A percentile compares a stretch with the other conserved stretches of the same genome.
Evolutionary conservation across 345 rosid genomes (phyloP).

Genomic region (Bruguiera parviflora): DNA sequence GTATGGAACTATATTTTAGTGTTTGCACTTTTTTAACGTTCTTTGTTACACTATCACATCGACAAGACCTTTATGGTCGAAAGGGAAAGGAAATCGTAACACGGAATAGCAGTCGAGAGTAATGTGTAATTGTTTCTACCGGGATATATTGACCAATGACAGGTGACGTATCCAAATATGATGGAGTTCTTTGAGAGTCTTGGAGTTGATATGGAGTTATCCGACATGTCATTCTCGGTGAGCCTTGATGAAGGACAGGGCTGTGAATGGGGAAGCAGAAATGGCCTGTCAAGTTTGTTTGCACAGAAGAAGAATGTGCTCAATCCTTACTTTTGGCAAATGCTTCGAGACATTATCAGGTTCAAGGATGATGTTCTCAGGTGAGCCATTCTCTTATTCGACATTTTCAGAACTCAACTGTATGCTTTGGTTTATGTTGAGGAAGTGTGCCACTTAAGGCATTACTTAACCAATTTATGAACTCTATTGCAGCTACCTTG

Average conservation of each 20-base stretch:
- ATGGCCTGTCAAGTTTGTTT: conserved; percentile 65
- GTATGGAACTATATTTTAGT: too few species aligned
- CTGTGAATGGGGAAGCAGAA: conserved; percentile 91
- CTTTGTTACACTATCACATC: too few species aligned
- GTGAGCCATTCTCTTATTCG: conserved; percentile 17
- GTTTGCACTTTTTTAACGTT: too few species aligned
- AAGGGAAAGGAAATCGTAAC: too few species aligned
- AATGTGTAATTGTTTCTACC: too few species aligned
- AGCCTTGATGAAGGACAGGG: conserved; percentile 74
- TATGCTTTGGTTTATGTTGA: too few species aligned
- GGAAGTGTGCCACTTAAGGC: too few species aligned
- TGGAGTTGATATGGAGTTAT: conserved; percentile 73
- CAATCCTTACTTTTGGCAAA: conserved; percentile 75
- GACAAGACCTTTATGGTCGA: too few species aligned
- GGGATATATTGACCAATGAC: background rate
- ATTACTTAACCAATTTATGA: too few species aligned
- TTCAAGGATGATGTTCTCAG: conserved; percentile 64
- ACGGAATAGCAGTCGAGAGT: too few species aligned
- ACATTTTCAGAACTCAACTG: background rate
- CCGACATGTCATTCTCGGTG: conserved; percentile 83
- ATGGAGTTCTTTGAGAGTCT: conserved; percentile 80
- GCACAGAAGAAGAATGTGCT: conserved; percentile 61
- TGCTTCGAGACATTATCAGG: conserved; percentile 65
- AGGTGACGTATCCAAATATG: conserved; percentile 96
- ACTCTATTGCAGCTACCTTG: conserved; percentile 45